Evolutionary conservation across 179 eudicot species (phyloP), one percentile per base, ranked within the genome.

Genomic region (Drosera spatulata): DNA sequence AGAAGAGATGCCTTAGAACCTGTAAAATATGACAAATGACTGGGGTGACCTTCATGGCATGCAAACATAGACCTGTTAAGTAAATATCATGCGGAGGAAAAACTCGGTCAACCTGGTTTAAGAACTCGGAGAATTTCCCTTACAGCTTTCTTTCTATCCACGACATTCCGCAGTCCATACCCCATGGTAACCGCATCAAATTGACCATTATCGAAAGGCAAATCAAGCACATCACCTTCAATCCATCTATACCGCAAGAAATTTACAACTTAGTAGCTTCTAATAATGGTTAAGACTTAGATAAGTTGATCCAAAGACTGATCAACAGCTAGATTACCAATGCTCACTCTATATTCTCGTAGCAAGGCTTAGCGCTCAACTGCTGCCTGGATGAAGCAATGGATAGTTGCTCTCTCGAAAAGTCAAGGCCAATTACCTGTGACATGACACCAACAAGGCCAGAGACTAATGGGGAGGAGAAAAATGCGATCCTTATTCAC

Each of bases 361-460:
- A 45, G 48, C 48, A 5, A 10, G 48, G 11, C 7, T 46, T 11
- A 46, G 11, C 49, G 2, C 66, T 62, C 61, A 63, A 61, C 41
- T 70, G 58, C 74, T 89, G 97, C 58, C 80, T 80, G 59, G 87
- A 79, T 61, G 83, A 68, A 61, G 97, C 97, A 62, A 86, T 65
- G 39, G 55, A 11, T 11, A 11, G 49, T 46, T 46, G 49, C 11
- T 46, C 49, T 46, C 11, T 46, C 11, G 49, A 46, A 2, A 46
- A 46, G 11, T 11, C 7, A 46, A 46, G 11, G 7, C 49, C 7
- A 46, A 46, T 46, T 58, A 87, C 95, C 97, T 89, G 76, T 65
- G 39, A 47, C 33, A 22, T 22, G 33, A 22, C 33, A 61, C 39
- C 63, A 62, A 37, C 66, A 40, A 22, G 10, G 42, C 13, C 57